phyloP scores from a whole-genome alignment of 225 moss, liverwort and hornwort genomes.

The Bryum argenteum region DNA sequence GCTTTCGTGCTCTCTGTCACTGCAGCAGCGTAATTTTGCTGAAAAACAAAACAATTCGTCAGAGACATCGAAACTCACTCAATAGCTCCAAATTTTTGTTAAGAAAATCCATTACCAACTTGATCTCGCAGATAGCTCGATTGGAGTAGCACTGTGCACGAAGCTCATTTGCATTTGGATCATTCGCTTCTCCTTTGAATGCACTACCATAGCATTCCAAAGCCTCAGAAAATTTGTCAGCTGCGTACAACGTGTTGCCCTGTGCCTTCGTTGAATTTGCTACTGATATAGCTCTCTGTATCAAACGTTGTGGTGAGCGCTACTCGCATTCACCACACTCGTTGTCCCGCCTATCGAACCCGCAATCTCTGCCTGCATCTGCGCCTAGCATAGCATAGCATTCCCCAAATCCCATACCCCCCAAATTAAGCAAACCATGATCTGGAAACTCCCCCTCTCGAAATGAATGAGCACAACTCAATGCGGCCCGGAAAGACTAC shows the following conservation, averaged over 20 bases:
- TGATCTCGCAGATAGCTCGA: constrained; percentile 76
- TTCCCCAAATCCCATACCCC: too few species aligned
- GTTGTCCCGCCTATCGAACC: constrained; percentile 40
- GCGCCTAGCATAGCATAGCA: constrained; percentile 27
- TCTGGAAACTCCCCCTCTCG: too few species aligned
- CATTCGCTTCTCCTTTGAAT: constrained; percentile 52
- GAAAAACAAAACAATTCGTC: constrained; percentile 22
- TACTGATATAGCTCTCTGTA: constrained; percentile 52
- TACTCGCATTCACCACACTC: constrained; percentile 38
- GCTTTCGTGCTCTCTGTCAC: constrained; percentile 87
- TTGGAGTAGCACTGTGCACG: constrained; percentile 77
- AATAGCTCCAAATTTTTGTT: too few species aligned
- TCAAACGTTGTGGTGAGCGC: constrained; percentile 25
- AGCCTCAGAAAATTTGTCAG: constrained; percentile 67
- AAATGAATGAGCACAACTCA: too few species aligned
- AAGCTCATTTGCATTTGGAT: constrained; percentile 62
- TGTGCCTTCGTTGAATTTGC: constrained; percentile 68
- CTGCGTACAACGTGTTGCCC: constrained; percentile 70
- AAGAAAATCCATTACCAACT: constrained; percentile 35
- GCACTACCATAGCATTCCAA: constrained; percentile 69
- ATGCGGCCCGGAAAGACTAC: too few species aligned
- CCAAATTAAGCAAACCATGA: too few species aligned
- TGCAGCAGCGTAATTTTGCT: constrained; percentile 59
- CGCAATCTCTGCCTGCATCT: constrained; percentile 43
- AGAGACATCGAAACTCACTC: constrained; percentile 1